phyloP scores from a whole-genome alignment of 2,329 filamentous ascomycete genomes.

The Ceratocystis papillata region DNA sequence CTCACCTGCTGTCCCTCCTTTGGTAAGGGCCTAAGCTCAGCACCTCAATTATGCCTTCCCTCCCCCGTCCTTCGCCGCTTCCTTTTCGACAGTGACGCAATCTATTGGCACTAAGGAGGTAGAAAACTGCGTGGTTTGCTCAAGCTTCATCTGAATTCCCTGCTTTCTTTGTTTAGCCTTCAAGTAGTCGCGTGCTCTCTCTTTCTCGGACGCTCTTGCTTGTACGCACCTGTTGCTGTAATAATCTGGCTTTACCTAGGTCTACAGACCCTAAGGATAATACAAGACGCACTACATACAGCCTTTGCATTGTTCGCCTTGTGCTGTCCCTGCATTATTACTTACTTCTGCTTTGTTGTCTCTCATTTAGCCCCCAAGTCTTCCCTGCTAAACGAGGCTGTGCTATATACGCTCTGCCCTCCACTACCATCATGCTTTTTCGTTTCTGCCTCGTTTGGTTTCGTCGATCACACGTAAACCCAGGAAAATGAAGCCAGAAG shows the following conservation, averaged over 20 bases:
- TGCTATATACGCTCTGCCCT: neutral
- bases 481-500: too few species aligned
- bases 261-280: neutral
- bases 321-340: neutral
- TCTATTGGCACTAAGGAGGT: neutral
- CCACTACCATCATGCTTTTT: neutral
- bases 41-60: neutral
- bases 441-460: neutral
- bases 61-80: conserved; percentile 4
- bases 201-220: neutral
- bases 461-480: neutral
- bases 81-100: neutral
- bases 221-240: neutral
- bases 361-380: neutral
- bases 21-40: neutral
- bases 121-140: neutral
- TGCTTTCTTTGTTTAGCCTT: too few species aligned
- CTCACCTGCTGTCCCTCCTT: neutral
- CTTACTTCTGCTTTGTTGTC: neutral
- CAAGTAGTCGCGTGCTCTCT: too few species aligned
- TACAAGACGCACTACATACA: too few species aligned
- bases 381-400: neutral
- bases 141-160: too few species aligned
- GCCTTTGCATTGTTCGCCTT: too few species aligned
- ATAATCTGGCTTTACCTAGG: neutral